phyloP scores from a whole-genome alignment of 805 yeast genomes.

The Starmerella etchellsii region DNA sequence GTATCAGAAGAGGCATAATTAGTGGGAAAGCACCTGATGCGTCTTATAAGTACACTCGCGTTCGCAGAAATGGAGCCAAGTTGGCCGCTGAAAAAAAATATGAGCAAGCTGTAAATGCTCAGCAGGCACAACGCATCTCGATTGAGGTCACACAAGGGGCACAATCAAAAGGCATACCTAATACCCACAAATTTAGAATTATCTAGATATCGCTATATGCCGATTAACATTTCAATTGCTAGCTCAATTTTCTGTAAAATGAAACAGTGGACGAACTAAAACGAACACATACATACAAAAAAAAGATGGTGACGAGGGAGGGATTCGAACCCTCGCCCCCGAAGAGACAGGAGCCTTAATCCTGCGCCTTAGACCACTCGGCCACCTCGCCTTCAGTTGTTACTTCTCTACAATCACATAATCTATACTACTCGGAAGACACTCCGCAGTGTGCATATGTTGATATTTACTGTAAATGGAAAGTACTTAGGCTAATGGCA shows the following conservation, averaged over 20 bases:
- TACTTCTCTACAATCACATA: background rate
- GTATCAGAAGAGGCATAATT: constrained; percentile 1
- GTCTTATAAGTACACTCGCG: constrained; percentile 2
- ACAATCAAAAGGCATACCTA: background rate
- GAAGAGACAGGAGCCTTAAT: constrained; percentile 22
- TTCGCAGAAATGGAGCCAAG: background rate
- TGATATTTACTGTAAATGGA: too few species aligned
- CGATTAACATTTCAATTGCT: too few species aligned
- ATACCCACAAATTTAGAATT: background rate
- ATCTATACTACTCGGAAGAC: too few species aligned
- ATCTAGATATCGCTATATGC: background rate
- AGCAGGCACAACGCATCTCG: background rate
- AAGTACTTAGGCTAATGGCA: too few species aligned
- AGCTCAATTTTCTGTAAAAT: too few species aligned
- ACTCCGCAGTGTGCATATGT: too few species aligned
- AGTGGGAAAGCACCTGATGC: background rate
- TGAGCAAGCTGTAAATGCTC: background rate
- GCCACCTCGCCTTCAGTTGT: constrained; percentile 18
- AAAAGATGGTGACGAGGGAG: constrained; percentile 21
- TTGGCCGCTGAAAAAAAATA: background rate
- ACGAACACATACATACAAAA: background rate
- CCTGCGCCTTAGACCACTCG: constrained; percentile 24
- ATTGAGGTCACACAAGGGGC: background rate
- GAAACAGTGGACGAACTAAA: too few species aligned
- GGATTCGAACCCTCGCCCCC: constrained; percentile 23